Evolutionary conservation across 495 filamentous ascomycete species (phyloP).

Genomic region (Lentithecium fluviatile): DNA sequence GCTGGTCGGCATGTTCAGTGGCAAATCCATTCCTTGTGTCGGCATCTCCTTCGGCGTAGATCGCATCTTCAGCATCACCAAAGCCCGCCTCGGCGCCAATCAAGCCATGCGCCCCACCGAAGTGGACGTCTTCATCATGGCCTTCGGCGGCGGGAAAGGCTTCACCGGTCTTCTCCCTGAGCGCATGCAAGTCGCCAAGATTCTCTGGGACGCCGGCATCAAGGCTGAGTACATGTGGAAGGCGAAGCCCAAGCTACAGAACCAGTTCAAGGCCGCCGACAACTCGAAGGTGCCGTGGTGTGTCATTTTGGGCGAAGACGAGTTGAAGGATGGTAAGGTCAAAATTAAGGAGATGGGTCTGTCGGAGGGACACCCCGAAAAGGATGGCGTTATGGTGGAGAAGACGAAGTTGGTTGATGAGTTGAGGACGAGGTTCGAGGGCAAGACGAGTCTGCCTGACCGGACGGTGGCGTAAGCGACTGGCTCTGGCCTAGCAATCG

Average conservation of each 20-base stretch:
- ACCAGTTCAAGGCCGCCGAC: conserved; percentile 81
- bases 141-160: conserved; percentile 83
- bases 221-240: conserved; percentile 81
- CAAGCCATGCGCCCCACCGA: conserved; percentile 63
- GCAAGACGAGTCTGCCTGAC: conserved; percentile 13
- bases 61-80: conserved; percentile 88
- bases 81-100: conserved; percentile 63
- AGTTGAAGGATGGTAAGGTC: conserved; percentile 69
- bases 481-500: too few species aligned
- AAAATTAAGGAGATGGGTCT: conserved; percentile 85
- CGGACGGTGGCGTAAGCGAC: conserved; percentile 9
- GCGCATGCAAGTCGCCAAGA: conserved; percentile 71
- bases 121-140: conserved; percentile 88
- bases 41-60: conserved; percentile 95
- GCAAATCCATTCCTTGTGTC: conserved; percentile 88
- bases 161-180: conserved; percentile 78
- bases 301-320: conserved; percentile 78
- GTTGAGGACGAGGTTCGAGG: conserved; percentile 51
- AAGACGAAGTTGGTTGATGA: conserved; percentile 61
- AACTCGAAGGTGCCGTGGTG: conserved; percentile 67
- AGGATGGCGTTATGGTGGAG: conserved; percentile 74
- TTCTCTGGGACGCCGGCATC: conserved; percentile 75
- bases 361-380: conserved; percentile 75
- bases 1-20: conserved; percentile 87
- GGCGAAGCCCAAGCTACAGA: conserved; percentile 71